phyloP scores from a whole-genome alignment of 805 yeast genomes.

The Yarrowia bubula region DNA sequence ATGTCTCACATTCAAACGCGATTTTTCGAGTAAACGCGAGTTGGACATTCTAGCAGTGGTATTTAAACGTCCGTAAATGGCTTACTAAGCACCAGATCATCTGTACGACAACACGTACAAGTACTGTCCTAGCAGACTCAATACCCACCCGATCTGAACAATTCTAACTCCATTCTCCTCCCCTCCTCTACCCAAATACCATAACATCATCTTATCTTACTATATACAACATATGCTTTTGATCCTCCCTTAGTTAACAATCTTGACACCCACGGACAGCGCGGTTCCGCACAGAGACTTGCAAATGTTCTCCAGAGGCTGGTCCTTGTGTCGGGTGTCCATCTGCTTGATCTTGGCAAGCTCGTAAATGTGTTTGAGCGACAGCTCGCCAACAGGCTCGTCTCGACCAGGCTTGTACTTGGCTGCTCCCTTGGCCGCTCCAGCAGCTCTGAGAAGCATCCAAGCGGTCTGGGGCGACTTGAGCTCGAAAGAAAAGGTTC shows the following conservation, averaged over 20 bases:
- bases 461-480: constrained; percentile 91
- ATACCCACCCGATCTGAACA: too few species aligned
- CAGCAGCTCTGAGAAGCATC: constrained; percentile 78
- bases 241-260: constrained; percentile 54
- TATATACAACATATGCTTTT: constrained; percentile 4
- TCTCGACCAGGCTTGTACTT: constrained; percentile 52
- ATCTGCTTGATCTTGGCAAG: constrained; percentile 88
- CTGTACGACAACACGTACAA: too few species aligned
- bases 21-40: too few species aligned
- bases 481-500: constrained; percentile 80
- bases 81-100: too few species aligned
- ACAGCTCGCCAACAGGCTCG: constrained; percentile 56
- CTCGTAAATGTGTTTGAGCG: constrained; percentile 88
- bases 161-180: too few species aligned
- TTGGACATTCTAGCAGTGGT: too few species aligned
- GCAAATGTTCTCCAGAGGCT: constrained; percentile 71
- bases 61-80: too few species aligned
- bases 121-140: too few species aligned
- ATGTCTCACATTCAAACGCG: too few species aligned
- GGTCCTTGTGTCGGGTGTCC: constrained; percentile 71
- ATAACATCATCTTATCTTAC: background rate
- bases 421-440: constrained; percentile 74
- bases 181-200: background rate
- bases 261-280: constrained; percentile 81
- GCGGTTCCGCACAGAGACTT: constrained; percentile 87